A percentile compares a stretch with the other conserved stretches of the same genome.
phyloP scores from a whole-genome alignment of 345 rosid genomes.

The Turnera subulata region DNA sequence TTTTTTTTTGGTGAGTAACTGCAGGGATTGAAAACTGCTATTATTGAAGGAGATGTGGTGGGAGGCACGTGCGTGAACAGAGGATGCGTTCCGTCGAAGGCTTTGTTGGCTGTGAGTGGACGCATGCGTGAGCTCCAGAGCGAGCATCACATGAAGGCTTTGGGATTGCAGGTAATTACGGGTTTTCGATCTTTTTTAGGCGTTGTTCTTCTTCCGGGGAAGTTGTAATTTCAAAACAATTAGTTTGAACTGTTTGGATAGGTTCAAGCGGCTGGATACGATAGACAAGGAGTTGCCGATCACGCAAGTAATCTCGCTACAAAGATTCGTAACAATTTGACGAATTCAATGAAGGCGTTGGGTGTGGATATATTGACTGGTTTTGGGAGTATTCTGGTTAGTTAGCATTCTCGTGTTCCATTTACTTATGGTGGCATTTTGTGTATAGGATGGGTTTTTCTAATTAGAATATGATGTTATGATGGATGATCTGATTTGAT shows the following conservation, averaged over 20 bases:
- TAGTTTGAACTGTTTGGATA: conserved; percentile 20
- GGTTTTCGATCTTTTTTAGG: conserved; percentile 5
- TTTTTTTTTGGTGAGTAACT: not conserved
- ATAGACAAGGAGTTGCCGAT: conserved; percentile 94
- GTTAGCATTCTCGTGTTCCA: conserved; percentile 19
- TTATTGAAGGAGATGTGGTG: conserved; percentile 93
- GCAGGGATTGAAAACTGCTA: conserved; percentile 93
- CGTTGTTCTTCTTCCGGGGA: not conserved
- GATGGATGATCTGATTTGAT: not conserved
- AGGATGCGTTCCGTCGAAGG: conserved; percentile 99
- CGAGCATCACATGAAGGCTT: conserved; percentile 92
- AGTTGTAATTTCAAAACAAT: no score
- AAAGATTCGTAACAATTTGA: conserved; percentile 80
- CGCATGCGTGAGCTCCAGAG: conserved; percentile 90
- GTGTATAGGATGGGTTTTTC: no score
- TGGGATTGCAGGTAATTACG: conserved; percentile 79
- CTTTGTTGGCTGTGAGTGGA: conserved; percentile 96
- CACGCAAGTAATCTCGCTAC: conserved; percentile 94
- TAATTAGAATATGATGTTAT: no score
- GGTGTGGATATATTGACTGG: conserved; percentile 97
- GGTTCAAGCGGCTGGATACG: conserved; percentile 94
- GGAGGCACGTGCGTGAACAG: conserved; percentile 99
- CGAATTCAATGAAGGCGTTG: conserved; percentile 88
- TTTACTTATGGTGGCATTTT: no score
- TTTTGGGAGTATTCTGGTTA: conserved; percentile 72